phyloP scores from a whole-genome alignment of 2,329 filamentous ascomycete genomes.

The Penicillium paneum region DNA sequence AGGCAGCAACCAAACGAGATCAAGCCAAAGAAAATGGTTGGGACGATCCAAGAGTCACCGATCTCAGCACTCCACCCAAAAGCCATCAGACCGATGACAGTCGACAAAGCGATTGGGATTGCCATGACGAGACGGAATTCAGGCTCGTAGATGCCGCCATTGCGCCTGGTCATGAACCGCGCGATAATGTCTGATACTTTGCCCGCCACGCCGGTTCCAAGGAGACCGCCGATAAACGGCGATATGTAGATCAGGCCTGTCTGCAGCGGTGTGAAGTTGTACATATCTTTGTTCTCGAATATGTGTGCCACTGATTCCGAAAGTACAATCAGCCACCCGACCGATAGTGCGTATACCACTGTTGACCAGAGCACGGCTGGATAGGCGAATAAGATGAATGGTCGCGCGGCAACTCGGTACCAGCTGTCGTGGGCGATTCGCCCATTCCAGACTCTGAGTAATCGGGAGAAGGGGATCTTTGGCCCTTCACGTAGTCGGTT shows the following conservation, averaged over 20 bases:
- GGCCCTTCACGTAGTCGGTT: conserved; percentile 65
- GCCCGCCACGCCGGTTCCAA: conserved; percentile 89
- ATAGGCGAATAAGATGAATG: conserved; percentile 83
- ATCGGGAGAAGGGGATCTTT: conserved; percentile 67
- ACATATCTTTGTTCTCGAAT: conserved; percentile 65
- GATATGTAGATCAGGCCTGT: conserved; percentile 86
- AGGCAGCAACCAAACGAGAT: conserved; percentile 90
- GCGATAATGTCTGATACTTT: conserved; percentile 84
- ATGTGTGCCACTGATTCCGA: conserved; percentile 82
- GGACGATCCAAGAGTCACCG: conserved; percentile 79
- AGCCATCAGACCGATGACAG: conserved; percentile 83
- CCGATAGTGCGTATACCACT: conserved; percentile 77
- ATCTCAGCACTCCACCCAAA: conserved; percentile 89
- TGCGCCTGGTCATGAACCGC: conserved; percentile 73
- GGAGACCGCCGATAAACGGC: conserved; percentile 80
- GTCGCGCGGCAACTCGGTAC: conserved; percentile 71
- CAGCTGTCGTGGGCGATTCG: conserved; percentile 75
- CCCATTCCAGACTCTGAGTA: conserved; percentile 74
- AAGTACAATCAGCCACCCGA: conserved; percentile 94
- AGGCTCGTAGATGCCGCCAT: conserved; percentile 92
- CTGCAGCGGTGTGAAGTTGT: conserved; percentile 77
- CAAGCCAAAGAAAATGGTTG: conserved; percentile 87
- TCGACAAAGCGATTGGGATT: conserved; percentile 71
- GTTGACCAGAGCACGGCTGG: conserved; percentile 87
- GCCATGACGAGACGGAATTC: conserved; percentile 92